Base-by-base conservation (phyloP, 192 early-diverging fungal species). In the Jimgerdemannia lactiflua region DNA sequence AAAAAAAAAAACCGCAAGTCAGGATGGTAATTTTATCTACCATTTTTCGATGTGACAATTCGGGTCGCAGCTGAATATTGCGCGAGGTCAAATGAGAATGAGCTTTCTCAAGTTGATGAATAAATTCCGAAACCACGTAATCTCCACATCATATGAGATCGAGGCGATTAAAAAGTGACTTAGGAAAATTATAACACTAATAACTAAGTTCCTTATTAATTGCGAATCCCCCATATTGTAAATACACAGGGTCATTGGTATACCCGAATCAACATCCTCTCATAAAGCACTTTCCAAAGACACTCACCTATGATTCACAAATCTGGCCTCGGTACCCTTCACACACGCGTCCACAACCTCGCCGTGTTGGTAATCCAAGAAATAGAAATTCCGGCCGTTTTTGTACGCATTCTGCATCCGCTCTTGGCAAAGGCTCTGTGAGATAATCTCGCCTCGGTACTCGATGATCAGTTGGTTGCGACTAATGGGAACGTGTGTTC, bases 41-140 rank as follows among this genome's bases (percentile, higher is more conserved):
- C 94, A 96, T 79, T 94, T 95, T 78, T 96, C 95, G 54, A 96
- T 95, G 67, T 91, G 91, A 83, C 94, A 95, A 74, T 96, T 96
- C 4, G 95, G 95, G 10, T 89, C 88, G 74, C 95, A 96, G 39
- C 89, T 87, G 43, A 70, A 70, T 19, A 65, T 14, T 17, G 67
- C 3, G 42, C 18, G 2, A 65, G 2, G 29, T 29, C 29, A 29
- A 29, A 29, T 29, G 29, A 29, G 29, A 29, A 29, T 29, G 29
- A 29, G 29, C 29, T 29, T 29, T 29, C 29, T 29, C 29, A 29
- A 29, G 29, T 29, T 29, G 29, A 29, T 29, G 29, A 29, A 29
- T 29, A 29, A 29, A 29, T 29, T 29, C 29, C 29, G 29, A 29
- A 29, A 29, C 29, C 29, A 29, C 29, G 29, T 29, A 29, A 29